Evolutionary conservation across 2,329 filamentous ascomycete species (phyloP).

Genomic region (Alternaria panax): DNA sequence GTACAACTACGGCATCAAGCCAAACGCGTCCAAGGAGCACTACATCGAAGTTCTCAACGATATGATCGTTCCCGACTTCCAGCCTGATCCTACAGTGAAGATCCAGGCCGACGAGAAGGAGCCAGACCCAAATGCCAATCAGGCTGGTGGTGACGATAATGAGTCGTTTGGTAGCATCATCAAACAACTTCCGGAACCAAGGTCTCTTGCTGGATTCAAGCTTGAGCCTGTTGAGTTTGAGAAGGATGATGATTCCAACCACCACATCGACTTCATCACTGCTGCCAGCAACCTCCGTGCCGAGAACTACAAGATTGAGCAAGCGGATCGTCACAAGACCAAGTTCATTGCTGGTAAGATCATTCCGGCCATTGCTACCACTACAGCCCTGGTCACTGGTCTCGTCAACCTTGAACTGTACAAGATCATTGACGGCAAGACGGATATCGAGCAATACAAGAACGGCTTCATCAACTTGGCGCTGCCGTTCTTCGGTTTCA

Average conservation of each 20-base stretch:
- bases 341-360: constrained; percentile 99
- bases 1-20: constrained; percentile 97
- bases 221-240: constrained; percentile 94
- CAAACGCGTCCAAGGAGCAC: constrained; percentile 74
- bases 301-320: constrained; percentile 96
- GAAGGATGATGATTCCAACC: constrained; percentile 97
- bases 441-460: constrained; percentile 98
- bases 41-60: constrained; percentile 84
- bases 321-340: constrained; percentile 93
- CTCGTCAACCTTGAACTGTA: constrained; percentile 91
- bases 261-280: constrained; percentile 99
- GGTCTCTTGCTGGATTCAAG: constrained; percentile 85
- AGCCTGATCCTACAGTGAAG: constrained; percentile 87
- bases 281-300: constrained; percentile 95
- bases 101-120: constrained; percentile 97
- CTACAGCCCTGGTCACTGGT: constrained; percentile 92
- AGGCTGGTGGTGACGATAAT: constrained; percentile 70
- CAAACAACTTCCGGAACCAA: constrained; percentile 76
- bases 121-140: constrained; percentile 82
- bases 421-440: constrained; percentile 96
- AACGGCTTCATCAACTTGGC: constrained; percentile 98
- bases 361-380: constrained; percentile 97
- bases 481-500: constrained; percentile 97
- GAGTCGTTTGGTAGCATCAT: constrained; percentile 78
- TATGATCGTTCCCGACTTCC: constrained; percentile 95